phyloP scores from a whole-genome alignment of 345 rosid species.

The Eucalyptus leucophloia region DNA sequence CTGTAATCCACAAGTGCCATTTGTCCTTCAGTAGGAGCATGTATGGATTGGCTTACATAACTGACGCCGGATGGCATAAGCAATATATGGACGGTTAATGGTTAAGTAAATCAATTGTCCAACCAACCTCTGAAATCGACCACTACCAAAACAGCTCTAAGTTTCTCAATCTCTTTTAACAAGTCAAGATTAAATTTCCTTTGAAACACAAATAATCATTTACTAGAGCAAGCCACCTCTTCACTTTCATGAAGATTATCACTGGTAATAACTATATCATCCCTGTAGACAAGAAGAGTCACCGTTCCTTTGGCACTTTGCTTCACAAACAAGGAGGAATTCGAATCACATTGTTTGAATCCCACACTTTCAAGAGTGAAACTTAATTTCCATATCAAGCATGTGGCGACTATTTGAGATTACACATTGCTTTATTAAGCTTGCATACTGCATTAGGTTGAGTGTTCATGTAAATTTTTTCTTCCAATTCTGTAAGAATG shows the following conservation, averaged over 20 bases:
- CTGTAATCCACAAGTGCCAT: neutral
- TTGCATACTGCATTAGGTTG: neutral
- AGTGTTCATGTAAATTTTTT: neutral
- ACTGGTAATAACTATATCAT: too few relatives aligned
- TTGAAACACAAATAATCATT: neutral
- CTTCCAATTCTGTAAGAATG: fast-evolving
- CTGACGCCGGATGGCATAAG: neutral
- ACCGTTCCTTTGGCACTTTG: fast-evolving
- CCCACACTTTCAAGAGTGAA: neutral
- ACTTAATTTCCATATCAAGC: neutral
- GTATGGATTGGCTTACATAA: neutral
- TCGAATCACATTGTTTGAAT: neutral
- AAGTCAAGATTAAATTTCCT: neutral
- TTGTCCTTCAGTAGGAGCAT: neutral
- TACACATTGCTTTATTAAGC: neutral
- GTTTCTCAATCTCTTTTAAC: neutral
- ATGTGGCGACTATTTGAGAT: neutral
- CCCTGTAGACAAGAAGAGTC: neutral
- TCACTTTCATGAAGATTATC: too few relatives aligned
- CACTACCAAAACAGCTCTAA: neutral
- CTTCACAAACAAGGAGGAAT: neutral
- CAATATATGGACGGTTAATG: neutral
- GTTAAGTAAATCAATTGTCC: neutral
- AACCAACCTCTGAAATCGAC: neutral
- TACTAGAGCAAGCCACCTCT: neutral